A percentile compares a stretch with the other conserved stretches of the same genome.
Evolutionary conservation across 2,329 filamentous ascomycete genomes (phyloP).

Genomic region (Aspergillus versicolor): DNA sequence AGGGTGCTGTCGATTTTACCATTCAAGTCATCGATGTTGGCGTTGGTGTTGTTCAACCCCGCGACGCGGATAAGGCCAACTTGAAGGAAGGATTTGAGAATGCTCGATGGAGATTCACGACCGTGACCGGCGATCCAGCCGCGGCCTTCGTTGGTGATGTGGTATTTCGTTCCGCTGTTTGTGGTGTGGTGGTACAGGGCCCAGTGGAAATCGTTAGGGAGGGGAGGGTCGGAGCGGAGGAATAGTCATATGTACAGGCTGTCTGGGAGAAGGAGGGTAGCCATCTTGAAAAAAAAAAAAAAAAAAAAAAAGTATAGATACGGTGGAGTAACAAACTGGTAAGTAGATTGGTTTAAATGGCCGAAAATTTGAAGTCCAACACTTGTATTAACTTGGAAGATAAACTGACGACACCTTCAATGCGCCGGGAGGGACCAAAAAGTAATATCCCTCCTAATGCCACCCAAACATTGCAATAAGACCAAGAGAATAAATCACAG

Average conservation of each 20-base stretch:
- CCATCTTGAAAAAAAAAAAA: not conserved
- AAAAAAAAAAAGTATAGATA: not conserved
- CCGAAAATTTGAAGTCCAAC: constrained; percentile 6
- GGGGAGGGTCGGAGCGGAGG: constrained; percentile 24
- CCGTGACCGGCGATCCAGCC: constrained; percentile 11
- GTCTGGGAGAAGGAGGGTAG: not conserved
- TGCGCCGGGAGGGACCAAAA: constrained; percentile 28
- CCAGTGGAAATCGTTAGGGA: constrained; percentile 31
- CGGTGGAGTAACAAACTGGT: not conserved
- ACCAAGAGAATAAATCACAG: constrained; percentile 28
- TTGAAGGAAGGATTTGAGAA: not conserved
- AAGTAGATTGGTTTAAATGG: not conserved
- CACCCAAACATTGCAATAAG: constrained; percentile 35
- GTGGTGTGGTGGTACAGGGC: constrained; percentile 23
- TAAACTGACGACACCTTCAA: constrained; percentile 26
- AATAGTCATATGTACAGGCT: constrained; percentile 27
- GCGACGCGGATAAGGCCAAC: not conserved
- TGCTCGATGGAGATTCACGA: not conserved
- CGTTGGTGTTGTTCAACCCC: not conserved
- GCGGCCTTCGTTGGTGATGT: constrained; percentile 19
- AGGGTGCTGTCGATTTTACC: not conserved
- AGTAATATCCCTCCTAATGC: constrained; percentile 30
- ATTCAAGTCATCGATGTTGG: not conserved
- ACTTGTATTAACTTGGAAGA: constrained; percentile 22
- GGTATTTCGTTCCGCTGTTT: constrained; percentile 24